phyloP scores from a whole-genome alignment of 768 basidiomycete genomes.

The Lyophyllum semitale region DNA sequence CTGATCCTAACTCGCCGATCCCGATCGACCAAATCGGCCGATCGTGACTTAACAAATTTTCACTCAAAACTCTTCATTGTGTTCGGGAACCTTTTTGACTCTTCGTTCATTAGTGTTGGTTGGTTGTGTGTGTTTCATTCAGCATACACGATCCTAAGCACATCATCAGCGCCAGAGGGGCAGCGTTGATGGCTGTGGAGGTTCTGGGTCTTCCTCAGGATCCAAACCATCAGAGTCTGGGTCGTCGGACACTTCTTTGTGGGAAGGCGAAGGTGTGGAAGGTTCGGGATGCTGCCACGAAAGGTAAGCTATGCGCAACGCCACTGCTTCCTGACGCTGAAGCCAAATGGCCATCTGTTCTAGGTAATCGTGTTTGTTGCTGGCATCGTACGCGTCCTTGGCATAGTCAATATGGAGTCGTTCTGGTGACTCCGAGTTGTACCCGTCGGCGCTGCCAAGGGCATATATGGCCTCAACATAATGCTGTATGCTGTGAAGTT shows the following conservation, averaged over 20 bases:
- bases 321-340: slow-evolving; percentile 29
- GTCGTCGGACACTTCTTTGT: too few relatives aligned
- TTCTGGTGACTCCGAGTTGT: not conserved
- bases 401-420: too few relatives aligned
- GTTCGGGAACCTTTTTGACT: too few relatives aligned
- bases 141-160: too few relatives aligned
- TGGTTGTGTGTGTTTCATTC: too few relatives aligned
- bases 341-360: slow-evolving; percentile 37
- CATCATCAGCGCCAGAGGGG: slow-evolving; percentile 4
- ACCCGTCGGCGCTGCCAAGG: not conserved
- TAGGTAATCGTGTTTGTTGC: slow-evolving; percentile 22
- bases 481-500: slow-evolving; percentile 25
- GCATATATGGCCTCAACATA: not conserved
- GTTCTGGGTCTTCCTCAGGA: not conserved
- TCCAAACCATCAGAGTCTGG: too few relatives aligned
- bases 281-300: slow-evolving; percentile 24
- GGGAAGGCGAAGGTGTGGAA: too few relatives aligned
- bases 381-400: slow-evolving; percentile 17
- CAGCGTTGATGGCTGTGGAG: slow-evolving; percentile 2
- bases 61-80: too few relatives aligned
- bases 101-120: too few relatives aligned
- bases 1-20: too few relatives aligned
- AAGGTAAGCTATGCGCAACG: slow-evolving; percentile 20
- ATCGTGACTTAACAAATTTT: too few relatives aligned
- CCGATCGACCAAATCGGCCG: too few relatives aligned